A percentile compares a stretch with the other conserved stretches of the same genome.
Evolutionary conservation across 768 basidiomycete species (phyloP).

Genomic region (Boletales sp.): DNA sequence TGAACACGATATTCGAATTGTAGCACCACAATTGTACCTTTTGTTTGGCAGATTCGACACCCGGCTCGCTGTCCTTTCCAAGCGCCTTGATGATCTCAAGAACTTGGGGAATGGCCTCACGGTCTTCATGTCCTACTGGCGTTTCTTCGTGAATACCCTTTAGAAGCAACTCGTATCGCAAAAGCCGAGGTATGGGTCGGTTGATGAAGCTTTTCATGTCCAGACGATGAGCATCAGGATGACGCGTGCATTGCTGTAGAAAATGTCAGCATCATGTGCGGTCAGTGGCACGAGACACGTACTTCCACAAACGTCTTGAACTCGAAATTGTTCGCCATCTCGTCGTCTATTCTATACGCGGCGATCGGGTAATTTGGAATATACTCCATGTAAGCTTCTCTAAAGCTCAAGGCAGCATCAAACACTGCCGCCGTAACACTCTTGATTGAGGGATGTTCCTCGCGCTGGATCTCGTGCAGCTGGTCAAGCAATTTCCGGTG

Average conservation of each 20-base stretch:
- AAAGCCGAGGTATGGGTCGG: slow-evolving; percentile 83
- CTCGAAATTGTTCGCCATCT: slow-evolving; percentile 73
- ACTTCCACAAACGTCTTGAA: slow-evolving; percentile 87
- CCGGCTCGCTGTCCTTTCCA: slow-evolving; percentile 84
- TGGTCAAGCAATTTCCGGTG: slow-evolving; percentile 75
- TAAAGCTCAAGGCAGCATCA: slow-evolving; percentile 89
- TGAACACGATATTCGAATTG: slow-evolving; percentile 75
- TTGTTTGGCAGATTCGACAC: slow-evolving; percentile 78
- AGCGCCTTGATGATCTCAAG: slow-evolving; percentile 84
- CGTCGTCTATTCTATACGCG: slow-evolving; percentile 82
- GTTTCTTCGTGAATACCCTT: slow-evolving; percentile 78
- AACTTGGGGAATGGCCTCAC: slow-evolving; percentile 77
- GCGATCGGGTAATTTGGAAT: slow-evolving; percentile 93
- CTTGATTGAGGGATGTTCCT: slow-evolving; percentile 77
- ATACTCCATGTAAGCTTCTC: slow-evolving; percentile 90
- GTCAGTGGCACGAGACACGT: slow-evolving; percentile 14
- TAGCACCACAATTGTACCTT: slow-evolving; percentile 91
- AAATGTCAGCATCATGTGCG: slow-evolving; percentile 1
- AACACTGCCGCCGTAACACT: slow-evolving; percentile 82
- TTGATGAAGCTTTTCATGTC: slow-evolving; percentile 95
- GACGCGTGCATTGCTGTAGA: slow-evolving; percentile 47
- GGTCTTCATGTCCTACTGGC: slow-evolving; percentile 72
- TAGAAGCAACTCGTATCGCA: slow-evolving; percentile 85
- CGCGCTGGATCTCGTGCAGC: slow-evolving; percentile 82
- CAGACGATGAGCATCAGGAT: slow-evolving; percentile 74